Percentiles rank a stretch among this genome's conserved stretches.
Evolutionary conservation across 192 early-diverging fungal species (phyloP).

Genomic region (Coemansia sp.): DNA sequence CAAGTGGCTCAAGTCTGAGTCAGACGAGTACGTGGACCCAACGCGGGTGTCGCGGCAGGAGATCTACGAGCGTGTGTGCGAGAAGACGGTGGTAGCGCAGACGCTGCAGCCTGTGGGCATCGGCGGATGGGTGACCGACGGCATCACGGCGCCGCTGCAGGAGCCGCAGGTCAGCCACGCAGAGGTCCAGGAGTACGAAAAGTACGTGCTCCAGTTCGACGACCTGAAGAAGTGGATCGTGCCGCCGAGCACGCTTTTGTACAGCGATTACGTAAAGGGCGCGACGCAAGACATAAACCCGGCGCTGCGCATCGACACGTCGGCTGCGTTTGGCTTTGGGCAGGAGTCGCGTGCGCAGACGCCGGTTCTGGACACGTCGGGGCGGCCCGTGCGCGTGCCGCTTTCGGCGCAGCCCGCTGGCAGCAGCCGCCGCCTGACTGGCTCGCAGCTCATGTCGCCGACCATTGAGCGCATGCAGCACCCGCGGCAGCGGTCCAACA

Average conservation of each 20-base stretch:
- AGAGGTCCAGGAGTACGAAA: constrained; percentile 60
- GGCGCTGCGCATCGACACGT: constrained; percentile 5
- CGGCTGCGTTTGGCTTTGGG: background rate
- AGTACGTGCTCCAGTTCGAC: constrained; percentile 56
- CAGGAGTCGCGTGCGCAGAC: constrained; percentile 18
- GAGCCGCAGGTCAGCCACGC: constrained; percentile 54
- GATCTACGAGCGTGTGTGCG: constrained; percentile 39
- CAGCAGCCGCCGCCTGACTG: constrained; percentile 13
- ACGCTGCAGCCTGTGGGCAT: constrained; percentile 37
- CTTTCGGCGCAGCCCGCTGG: constrained; percentile 8
- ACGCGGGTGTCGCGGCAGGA: constrained; percentile 31
- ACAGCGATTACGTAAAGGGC: constrained; percentile 29
- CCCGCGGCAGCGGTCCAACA: constrained; percentile 17
- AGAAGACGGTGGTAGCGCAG: constrained; percentile 29
- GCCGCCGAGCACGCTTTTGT: constrained; percentile 31
- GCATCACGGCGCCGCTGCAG: constrained; percentile 48
- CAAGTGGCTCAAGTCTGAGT: constrained; percentile 44
- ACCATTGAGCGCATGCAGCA: constrained; percentile 6
- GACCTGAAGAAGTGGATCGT: constrained; percentile 46
- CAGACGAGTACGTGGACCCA: constrained; percentile 29
- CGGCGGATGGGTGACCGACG: constrained; percentile 47
- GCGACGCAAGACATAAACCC: background rate
- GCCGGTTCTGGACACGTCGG: constrained; percentile 14
- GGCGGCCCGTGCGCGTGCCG: background rate
- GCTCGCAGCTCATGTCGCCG: constrained; percentile 7